These are phyloP conservation scores for Tetrapyrgos nigripes DNA, from an alignment of 1,284 basidiomycete genomes.

Conservation along the genomic window DNA sequence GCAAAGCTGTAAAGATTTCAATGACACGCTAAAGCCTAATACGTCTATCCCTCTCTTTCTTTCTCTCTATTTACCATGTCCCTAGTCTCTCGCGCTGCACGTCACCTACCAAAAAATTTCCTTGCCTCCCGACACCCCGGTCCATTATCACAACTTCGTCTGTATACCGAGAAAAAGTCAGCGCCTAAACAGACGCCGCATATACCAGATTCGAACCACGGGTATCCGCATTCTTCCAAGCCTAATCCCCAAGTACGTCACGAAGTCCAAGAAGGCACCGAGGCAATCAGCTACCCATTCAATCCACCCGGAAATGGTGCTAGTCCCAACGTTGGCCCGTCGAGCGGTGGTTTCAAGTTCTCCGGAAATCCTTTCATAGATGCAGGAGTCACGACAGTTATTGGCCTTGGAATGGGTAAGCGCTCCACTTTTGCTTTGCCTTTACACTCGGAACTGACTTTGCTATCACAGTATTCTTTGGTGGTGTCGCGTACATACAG, in stretches of 20 bases:
- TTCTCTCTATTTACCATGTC: neutral
- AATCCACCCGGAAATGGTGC: constrained; percentile 47
- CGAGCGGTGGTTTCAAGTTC: constrained; percentile 38
- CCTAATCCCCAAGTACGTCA: constrained; percentile 29
- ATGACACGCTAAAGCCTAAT: neutral
- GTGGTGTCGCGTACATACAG: constrained; percentile 73
- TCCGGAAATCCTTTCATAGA: constrained; percentile 54
- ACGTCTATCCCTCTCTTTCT: neutral
- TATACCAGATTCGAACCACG: neutral
- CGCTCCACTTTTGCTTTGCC: constrained; percentile 10
- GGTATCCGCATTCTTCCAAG: constrained; percentile 5
- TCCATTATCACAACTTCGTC: neutral
- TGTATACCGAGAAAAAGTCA: neutral
- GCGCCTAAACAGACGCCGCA: neutral
- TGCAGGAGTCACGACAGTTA: constrained; percentile 62
- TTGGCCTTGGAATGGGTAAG: constrained; percentile 66
- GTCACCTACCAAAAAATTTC: neutral
- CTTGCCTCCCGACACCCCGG: neutral
- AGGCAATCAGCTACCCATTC: constrained; percentile 42
- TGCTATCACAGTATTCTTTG: constrained; percentile 59
- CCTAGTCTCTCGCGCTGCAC: neutral
- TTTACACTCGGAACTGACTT: constrained; percentile 1
- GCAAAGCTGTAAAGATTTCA: neutral
- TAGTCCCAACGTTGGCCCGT: constrained; percentile 35
- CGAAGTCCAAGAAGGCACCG: constrained; percentile 46